Conservation (phyloP, 2,329 filamentous ascomycete species). For the Aspergillus awamori region DNA sequence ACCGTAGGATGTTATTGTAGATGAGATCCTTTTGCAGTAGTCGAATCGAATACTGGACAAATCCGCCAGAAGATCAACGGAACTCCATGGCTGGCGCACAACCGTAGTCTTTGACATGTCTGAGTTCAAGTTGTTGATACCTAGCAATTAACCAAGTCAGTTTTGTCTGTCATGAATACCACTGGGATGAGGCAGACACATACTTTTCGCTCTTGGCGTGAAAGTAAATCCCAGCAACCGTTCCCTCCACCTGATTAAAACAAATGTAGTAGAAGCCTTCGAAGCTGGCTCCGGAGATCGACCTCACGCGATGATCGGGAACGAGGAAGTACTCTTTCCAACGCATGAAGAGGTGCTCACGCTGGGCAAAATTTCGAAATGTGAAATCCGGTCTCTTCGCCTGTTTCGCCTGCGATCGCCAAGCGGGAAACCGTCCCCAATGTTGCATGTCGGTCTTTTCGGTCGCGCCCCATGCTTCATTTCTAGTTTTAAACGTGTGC, state of each 20-base stretch:
- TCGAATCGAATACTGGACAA: neutral
- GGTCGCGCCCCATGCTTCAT: conserved; percentile 87
- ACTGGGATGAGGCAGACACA: conserved; percentile 43
- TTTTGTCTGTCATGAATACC: neutral
- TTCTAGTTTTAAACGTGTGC: conserved; percentile 89
- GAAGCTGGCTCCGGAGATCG: conserved; percentile 91
- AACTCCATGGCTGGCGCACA: conserved; percentile 89
- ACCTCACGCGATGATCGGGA: conserved; percentile 87
- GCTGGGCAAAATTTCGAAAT: conserved; percentile 71
- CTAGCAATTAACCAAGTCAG: conserved; percentile 50
- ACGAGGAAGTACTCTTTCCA: conserved; percentile 99
- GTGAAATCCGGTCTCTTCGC: conserved; percentile 62
- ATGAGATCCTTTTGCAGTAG: neutral
- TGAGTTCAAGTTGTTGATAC: conserved; percentile 89
- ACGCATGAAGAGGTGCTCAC: conserved; percentile 94
- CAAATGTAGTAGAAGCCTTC: conserved; percentile 99
- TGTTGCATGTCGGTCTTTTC: conserved; percentile 91
- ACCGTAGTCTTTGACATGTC: conserved; percentile 81
- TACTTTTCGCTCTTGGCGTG: conserved; percentile 98
- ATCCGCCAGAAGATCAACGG: conserved; percentile 55
- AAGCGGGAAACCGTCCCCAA: conserved; percentile 88
- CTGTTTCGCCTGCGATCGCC: conserved; percentile 72
- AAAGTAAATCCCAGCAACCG: conserved; percentile 93
- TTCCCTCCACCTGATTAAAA: conserved; percentile 88
- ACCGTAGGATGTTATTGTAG: neutral